phyloP scores from a whole-genome alignment of 345 rosid genomes.

The Draba incana region DNA sequence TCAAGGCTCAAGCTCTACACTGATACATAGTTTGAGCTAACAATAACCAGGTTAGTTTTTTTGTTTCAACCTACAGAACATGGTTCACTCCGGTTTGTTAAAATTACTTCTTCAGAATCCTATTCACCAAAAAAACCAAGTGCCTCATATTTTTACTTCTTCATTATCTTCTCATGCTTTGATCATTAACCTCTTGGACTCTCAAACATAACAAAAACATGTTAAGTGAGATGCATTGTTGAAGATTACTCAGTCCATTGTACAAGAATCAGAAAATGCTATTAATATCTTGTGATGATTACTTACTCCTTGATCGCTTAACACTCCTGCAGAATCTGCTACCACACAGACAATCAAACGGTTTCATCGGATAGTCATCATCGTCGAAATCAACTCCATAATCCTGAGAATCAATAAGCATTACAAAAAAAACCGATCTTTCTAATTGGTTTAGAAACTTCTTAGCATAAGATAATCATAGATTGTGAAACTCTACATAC shows the following conservation, averaged over 20 bases:
- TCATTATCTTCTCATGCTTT: constrained; percentile 3
- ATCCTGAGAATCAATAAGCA: constrained; percentile 54
- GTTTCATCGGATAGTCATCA: constrained; percentile 48
- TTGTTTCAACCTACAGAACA: background rate
- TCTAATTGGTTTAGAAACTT: background rate
- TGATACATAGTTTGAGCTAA: constrained; percentile 19
- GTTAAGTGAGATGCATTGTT: background rate
- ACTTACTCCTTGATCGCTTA: constrained; percentile 61
- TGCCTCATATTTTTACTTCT: background rate
- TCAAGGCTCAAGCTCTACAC: background rate
- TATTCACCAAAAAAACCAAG: constrained; percentile 5
- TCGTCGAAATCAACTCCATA: constrained; percentile 84
- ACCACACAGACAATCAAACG: constrained; percentile 70
- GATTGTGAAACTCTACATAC: constrained; percentile 46
- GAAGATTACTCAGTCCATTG: background rate
- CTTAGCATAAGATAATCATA: background rate
- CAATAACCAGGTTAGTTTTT: background rate
- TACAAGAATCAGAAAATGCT: background rate
- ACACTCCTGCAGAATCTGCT: constrained; percentile 73
- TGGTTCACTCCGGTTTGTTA: constrained; percentile 18
- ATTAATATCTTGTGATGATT: constrained; percentile 1
- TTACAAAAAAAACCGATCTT: background rate
- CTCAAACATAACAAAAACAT: constrained; percentile 23
- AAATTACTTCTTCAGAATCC: background rate
- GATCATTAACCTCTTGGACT: constrained; percentile 9